A percentile compares a stretch with the other conserved stretches of the same genome.
Evolutionary conservation across 106 monocot species (phyloP).

Genomic region (Acorus calamus): DNA sequence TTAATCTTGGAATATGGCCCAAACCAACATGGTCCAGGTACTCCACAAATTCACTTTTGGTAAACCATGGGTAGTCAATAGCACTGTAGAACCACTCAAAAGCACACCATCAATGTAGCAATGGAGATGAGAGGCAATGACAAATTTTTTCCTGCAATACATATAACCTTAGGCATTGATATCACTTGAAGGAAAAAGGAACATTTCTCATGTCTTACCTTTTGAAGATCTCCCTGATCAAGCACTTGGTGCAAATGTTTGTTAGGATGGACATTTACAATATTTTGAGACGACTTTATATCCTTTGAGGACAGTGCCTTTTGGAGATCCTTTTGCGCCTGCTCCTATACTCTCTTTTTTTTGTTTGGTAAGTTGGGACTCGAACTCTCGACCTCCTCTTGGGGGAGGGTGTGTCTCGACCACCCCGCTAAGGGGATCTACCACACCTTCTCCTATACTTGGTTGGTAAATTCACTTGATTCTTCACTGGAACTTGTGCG

Average conservation of each 20-base stretch:
- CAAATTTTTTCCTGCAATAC: conserved; percentile 59
- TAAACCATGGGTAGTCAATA: conserved; percentile 99
- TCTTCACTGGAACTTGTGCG: conserved; percentile 13
- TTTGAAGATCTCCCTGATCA: conserved; percentile 25
- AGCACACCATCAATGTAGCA: conserved; percentile 83
- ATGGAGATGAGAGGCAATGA: conserved; percentile 50
- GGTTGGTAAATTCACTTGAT: conserved; percentile 19
- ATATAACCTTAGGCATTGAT: neutral
- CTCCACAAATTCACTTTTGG: conserved; percentile 92
- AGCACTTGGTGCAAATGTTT: conserved; percentile 16
- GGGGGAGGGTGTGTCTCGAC: no score
- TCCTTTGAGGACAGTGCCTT: conserved; percentile 45
- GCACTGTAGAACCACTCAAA: conserved; percentile 99
- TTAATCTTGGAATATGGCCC: conserved; percentile 95
- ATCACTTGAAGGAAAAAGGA: neutral
- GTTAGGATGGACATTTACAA: conserved; percentile 30
- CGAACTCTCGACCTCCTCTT: no score
- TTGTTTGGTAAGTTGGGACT: no score
- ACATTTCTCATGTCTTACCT: conserved; percentile 21
- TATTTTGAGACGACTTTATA: conserved; percentile 32
- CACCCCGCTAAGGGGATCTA: no score
- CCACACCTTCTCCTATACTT: conserved; percentile 36
- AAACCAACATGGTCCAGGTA: conserved; percentile 91
- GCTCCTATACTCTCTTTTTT: conserved; percentile 28
- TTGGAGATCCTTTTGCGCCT: conserved; percentile 50